Evolutionary conservation across 208 protist species (phyloP).

Genomic region (Polymyxa betae): DNA sequence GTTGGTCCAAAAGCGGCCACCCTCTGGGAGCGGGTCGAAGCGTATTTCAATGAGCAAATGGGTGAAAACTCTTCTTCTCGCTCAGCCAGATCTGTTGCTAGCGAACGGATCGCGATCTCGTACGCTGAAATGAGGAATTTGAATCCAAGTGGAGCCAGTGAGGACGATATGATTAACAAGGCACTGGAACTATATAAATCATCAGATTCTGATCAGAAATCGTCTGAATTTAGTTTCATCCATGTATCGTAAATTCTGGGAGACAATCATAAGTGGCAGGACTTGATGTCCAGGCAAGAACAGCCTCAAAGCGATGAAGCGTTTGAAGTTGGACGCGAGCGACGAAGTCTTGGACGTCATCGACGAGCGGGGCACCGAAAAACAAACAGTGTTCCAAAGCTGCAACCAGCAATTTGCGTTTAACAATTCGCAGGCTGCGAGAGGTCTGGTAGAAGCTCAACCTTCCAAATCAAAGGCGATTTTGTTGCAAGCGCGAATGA

Average conservation of each 20-base stretch:
- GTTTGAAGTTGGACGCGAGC: too few species aligned
- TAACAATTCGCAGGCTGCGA: too few species aligned
- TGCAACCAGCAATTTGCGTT: too few species aligned
- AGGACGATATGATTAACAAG: conserved; percentile 19
- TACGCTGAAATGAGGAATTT: neutral
- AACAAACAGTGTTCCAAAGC: too few species aligned
- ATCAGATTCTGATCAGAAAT: too few species aligned
- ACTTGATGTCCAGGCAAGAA: too few species aligned
- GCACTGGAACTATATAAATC: conserved; percentile 16
- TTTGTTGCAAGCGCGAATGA: too few species aligned
- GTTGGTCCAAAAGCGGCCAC: neutral
- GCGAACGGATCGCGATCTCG: neutral
- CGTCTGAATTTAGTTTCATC: neutral
- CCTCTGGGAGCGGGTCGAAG: conserved; percentile 19
- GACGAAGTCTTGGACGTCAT: too few species aligned
- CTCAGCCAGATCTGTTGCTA: neutral
- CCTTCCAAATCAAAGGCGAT: too few species aligned
- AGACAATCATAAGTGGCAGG: neutral
- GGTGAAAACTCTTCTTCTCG: neutral
- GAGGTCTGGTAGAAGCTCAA: too few species aligned
- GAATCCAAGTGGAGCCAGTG: neutral
- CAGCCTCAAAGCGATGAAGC: too few species aligned
- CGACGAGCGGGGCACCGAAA: too few species aligned
- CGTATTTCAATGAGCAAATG: neutral
- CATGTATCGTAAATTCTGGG: neutral